Evolutionary conservation across 345 rosid species (phyloP), one percentile per base, ranked within the genome.

Genomic region (Dovyalis caffra): DNA sequence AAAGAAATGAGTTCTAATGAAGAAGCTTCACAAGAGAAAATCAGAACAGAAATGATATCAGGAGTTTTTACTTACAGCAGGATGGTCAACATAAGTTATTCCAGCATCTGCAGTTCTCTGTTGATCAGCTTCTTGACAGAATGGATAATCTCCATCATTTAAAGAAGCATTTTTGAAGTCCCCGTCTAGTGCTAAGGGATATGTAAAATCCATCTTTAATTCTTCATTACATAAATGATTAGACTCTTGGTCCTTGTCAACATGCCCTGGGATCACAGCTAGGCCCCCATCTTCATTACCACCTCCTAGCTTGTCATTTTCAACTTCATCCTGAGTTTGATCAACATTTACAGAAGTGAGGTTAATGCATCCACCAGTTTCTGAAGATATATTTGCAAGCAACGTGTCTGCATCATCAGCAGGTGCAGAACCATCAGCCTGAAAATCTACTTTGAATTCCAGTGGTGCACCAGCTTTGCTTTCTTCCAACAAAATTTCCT

Each of bases 41-140:
- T 45, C 65, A 78, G 45, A 38, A 23, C 6, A 56, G 7, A 78
- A 34, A 70, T 29, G 20, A 23, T 35, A 35, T 45, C 4, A 68
- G 21, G 35, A 51, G 5, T 8, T 32, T 38, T 47, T 67, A 85
- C 92, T 86, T 90, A 90, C 98, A 68, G 66, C 76, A 64, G 45
- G 71, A 79, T 80, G 70, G 74, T 77, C 83, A 8, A 71, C 60
- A 75, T 70, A 73, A 76, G 76, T 33, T 43, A 65, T 58, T 69
- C 76, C 90, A 51, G 40, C 75, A 80, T 83, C 85, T 73, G 37
- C 71, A 74, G 72, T 79, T 77, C 35, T 78, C 75, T 72, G 86
- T 71, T 69, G 75, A 74, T 82, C 80, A 80, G 79, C 77, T 74
- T 79, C 87, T 68, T 71, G 80, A 74, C 69, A 43, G 20, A 37